A percentile compares a stretch with the other conserved stretches of the same genome.
Conservation (phyloP, 352 stramenopile genomes). For the Thraustochytrium sp. region DNA sequence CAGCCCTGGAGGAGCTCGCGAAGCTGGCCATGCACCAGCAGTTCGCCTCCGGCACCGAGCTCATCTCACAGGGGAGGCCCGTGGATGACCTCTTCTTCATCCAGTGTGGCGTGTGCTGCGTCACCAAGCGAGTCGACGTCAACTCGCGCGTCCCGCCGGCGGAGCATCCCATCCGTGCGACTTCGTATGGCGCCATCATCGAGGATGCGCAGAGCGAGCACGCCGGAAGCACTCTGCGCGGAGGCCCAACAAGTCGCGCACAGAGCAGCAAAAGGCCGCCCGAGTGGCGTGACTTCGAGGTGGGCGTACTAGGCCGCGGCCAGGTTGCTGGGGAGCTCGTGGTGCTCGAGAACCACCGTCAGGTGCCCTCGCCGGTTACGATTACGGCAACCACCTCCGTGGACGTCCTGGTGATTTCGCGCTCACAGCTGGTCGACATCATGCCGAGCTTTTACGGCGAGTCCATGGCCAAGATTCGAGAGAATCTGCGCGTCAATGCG, state of each 20-base stretch:
- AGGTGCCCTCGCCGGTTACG: not conserved
- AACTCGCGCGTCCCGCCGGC: not conserved
- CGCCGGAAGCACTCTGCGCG: not conserved
- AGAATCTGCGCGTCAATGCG: not conserved
- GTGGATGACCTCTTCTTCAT: constrained; percentile 14
- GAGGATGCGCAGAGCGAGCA: not conserved
- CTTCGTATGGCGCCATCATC: not conserved
- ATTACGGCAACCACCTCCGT: not conserved
- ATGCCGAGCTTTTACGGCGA: constrained; percentile 19
- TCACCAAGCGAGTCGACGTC: not conserved
- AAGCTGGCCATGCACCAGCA: constrained; percentile 23
- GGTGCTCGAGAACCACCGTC: not conserved
- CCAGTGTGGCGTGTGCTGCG: not conserved
- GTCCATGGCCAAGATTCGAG: not conserved
- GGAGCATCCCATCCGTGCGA: not conserved
- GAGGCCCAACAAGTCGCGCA: not conserved
- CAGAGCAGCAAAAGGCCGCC: not conserved
- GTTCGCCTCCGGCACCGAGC: not conserved
- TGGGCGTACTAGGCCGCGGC: not conserved
- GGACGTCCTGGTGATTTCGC: not conserved
- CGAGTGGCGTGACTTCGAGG: not conserved
- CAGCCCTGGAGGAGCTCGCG: not conserved
- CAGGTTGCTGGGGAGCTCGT: constrained; percentile 12
- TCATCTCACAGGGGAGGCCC: not conserved
- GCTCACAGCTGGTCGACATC: not conserved